A percentile compares a stretch with the other conserved stretches of the same genome.
phyloP scores from a whole-genome alignment of 1,284 basidiomycete genomes.

The Malassezia slooffiae region DNA sequence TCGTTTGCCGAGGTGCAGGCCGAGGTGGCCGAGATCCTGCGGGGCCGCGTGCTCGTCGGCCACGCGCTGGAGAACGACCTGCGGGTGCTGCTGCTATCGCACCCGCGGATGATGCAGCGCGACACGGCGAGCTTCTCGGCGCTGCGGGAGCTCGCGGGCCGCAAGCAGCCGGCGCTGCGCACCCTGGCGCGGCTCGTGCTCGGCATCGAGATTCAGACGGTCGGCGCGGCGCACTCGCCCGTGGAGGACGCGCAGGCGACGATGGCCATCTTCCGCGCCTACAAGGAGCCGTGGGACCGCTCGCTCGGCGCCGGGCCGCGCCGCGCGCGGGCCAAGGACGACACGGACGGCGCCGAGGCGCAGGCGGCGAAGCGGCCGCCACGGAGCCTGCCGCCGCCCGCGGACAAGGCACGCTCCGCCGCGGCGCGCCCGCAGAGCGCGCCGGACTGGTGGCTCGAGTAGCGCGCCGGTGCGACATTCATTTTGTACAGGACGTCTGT shows the following conservation, averaged over 20 bases:
- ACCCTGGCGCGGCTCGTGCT: conserved; percentile 72
- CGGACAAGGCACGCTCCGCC: neutral
- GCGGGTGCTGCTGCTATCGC: conserved; percentile 77
- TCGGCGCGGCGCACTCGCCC: conserved; percentile 31
- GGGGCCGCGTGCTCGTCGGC: conserved; percentile 75
- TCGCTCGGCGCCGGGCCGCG: conserved; percentile 7
- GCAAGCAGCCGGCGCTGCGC: conserved; percentile 63
- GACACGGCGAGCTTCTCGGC: conserved; percentile 64
- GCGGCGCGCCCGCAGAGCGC: conserved; percentile 1
- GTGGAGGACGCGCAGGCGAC: conserved; percentile 78
- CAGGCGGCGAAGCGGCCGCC: too few species aligned
- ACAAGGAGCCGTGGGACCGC: conserved; percentile 72
- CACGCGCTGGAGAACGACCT: conserved; percentile 89
- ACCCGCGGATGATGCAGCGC: conserved; percentile 64
- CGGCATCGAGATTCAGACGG: conserved; percentile 66
- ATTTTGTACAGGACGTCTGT: too few species aligned
- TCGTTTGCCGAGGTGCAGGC: conserved; percentile 71
- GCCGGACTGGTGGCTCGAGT: conserved; percentile 11
- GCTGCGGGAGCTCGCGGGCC: conserved; percentile 52
- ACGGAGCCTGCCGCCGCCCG: neutral
- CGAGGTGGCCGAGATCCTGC: conserved; percentile 64
- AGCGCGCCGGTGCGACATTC: neutral
- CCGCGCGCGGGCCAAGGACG: neutral
- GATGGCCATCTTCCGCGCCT: conserved; percentile 84
- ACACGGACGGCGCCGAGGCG: too few species aligned